Percentiles rank a stretch among this genome's conserved stretches.
Evolutionary conservation across 192 early-diverging fungal species (phyloP).

Genomic region (Nowakowskiella sp.): DNA sequence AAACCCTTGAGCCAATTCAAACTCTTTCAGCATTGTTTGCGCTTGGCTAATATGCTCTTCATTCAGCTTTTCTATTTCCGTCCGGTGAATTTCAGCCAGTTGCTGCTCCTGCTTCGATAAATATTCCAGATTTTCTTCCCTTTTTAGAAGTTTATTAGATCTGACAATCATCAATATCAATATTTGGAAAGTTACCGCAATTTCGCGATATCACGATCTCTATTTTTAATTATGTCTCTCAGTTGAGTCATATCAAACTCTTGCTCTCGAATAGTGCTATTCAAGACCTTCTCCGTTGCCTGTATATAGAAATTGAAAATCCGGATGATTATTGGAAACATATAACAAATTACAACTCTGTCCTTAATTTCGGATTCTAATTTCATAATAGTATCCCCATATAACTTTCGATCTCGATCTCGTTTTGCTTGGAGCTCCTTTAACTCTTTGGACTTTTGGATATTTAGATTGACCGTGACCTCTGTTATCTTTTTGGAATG

Average conservation of each 20-base stretch:
- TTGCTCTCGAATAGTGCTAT: conserved; percentile 3
- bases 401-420: conserved; percentile 5
- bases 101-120: conserved; percentile 12
- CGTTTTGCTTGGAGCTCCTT: conserved; percentile 6
- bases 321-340: too few species aligned
- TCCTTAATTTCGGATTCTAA: neutral
- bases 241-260: conserved; percentile 16
- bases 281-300: neutral
- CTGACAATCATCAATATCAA: neutral
- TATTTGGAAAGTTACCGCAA: conserved; percentile 2
- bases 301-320: neutral
- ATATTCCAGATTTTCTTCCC: too few species aligned
- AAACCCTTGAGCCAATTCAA: conserved; percentile 45
- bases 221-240: conserved; percentile 5
- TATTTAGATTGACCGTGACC: neutral
- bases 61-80: conserved; percentile 21
- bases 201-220: conserved; percentile 8
- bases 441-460: neutral
- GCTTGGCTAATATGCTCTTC: conserved; percentile 40
- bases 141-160: neutral
- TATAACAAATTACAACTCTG: too few species aligned
- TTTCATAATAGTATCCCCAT: conserved; percentile 2
- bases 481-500: conserved; percentile 2
- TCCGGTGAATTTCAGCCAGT: conserved; percentile 12
- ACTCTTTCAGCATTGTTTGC: conserved; percentile 42